These are phyloP conservation scores for Blastocystis sp. DNA, from an alignment of 352 stramenopile genomes.

Conservation along the genomic window DNA sequence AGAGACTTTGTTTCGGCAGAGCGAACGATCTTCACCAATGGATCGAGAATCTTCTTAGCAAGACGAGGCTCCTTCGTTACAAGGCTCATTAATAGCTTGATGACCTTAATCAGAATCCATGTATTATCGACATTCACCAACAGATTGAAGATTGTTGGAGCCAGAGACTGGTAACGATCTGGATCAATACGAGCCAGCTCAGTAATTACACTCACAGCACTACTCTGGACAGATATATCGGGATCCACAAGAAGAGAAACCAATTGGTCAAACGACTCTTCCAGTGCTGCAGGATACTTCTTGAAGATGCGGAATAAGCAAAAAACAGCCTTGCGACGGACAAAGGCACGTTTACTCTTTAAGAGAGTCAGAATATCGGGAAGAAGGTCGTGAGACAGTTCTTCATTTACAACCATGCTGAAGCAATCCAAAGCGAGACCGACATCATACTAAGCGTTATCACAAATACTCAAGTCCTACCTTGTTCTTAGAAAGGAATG, in stretches of 20 bases:
- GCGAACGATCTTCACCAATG: conserved; percentile 91
- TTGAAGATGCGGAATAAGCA: conserved; percentile 98
- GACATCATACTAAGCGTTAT: conserved; percentile 81
- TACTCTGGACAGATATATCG: conserved; percentile 91
- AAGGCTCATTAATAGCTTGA: conserved; percentile 94
- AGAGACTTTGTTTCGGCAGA: conserved; percentile 95
- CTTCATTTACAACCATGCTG: conserved; percentile 94
- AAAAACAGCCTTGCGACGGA: conserved; percentile 96
- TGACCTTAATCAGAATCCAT: conserved; percentile 99
- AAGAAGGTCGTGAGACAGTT: conserved; percentile 88
- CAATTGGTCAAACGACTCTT: conserved; percentile 94
- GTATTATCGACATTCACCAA: conserved; percentile 96
- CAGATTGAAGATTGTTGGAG: conserved; percentile 95
- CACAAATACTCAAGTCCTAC: conserved; percentile 46
- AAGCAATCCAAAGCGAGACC: conserved; percentile 95
- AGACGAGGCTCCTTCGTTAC: conserved; percentile 94
- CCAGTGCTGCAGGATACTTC: conserved; percentile 92
- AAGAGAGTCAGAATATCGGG: conserved; percentile 86
- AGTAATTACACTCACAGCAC: conserved; percentile 97
- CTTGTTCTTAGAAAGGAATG: conserved; percentile 81
- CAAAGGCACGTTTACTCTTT: conserved; percentile 87
- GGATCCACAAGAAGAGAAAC: conserved; percentile 91
- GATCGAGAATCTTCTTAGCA: conserved; percentile 93
- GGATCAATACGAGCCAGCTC: conserved; percentile 97
- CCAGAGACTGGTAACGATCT: conserved; percentile 94